Base-by-base conservation (phyloP, 331 rosid genomes). In the Acacia pycnantha region DNA sequence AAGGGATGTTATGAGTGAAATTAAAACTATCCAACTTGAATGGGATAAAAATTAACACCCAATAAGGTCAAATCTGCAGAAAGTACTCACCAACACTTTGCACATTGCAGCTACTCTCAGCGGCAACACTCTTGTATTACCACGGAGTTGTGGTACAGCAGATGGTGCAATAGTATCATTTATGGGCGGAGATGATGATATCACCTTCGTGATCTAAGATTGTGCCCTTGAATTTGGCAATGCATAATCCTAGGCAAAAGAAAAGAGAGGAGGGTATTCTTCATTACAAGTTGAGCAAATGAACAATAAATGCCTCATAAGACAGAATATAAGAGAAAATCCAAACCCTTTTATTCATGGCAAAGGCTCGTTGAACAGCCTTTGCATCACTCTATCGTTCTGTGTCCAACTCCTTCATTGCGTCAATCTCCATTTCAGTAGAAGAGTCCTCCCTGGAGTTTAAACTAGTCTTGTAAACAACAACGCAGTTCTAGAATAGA, bases 321-420 rank as follows among this genome's bases (percentile, higher is more conserved):
- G 31, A 80, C 73, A 27, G 37, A 77, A 73, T 59, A 75, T 12
- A n/a, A 51, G 77, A 75, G 54, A 74, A 74, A 66, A 79, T 83
- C 48, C 26, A 77, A 76, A 96, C 99, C 98, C 79, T 91, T 74
- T 82, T 87, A 85, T 54, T 84, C 27, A 79, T 78, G 77, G 93
- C 41, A 85, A 96, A 96, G 65, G 98, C 99, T 82, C 82, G 92
- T 88, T 96, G 97, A 78, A 96, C 99, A 54, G 92, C 87, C 87
- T 90, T 80, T 87, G 98, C 99, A 87, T 96, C 98, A 89, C 85
- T 93, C 74, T 85, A 89, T 68, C 99, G 90, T 47, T 86, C 73
- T 44, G 94, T 88, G 84, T 92, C 97, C 47, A 87, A 85, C 75
- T 84, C 33, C 81, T 84, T 87, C 88, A 75, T 80, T 35, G 77